Base-by-base conservation (phyloP, 441 rosid genomes). In the Pelargonium myrrhifolium region DNA sequence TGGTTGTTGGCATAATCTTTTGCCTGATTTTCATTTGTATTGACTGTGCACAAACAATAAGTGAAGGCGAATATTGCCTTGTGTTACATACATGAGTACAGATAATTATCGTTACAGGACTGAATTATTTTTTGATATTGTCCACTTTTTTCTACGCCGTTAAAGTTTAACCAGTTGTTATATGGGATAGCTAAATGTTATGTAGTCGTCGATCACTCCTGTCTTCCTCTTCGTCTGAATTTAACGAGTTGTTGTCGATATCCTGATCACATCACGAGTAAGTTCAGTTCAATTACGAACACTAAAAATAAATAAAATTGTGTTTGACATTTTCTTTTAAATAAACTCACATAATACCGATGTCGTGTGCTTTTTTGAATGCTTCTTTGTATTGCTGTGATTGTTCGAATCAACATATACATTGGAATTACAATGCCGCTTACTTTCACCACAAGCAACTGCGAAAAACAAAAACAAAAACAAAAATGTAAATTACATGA, bases 351-450 rank as follows among this genome's bases (percentile, higher is more conserved):
- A 66, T 78, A 78, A 74, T 71, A 63, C 2, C 74, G 81, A 69
- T 69, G 75, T 58, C 79, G 68, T 24, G 82, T 64, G 72, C 76
- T 71, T 35, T 78, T 87, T 9, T 73, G 89, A 70, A 93, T 47
- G 20, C 60, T 55, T 55, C 11, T 55, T 24, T 55, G 60, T 0
- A 55, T 55, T 3, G 90, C 90, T 24, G 88, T 65, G 67, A 93
- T 83, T 8, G 82, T 79, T 71, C 79, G 78, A 67, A 87, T 49
- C 71, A 90, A 71, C 62, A 87, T 20, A 67, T 79, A 84, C 93
- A 89, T 84, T 0, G 96, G 99, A 40, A 91, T 74, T 70, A 91
- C 56, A 62, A 90, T 88, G 3, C 99, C 99, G 70, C 82, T 69
- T 15, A 83, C 79, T 69, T 90, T 85, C 8, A 91, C 66, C 62